Evolutionary conservation across 2,329 filamentous ascomycete species (phyloP).

Genomic region (Xenosphaeropsis pyriputrescens): DNA sequence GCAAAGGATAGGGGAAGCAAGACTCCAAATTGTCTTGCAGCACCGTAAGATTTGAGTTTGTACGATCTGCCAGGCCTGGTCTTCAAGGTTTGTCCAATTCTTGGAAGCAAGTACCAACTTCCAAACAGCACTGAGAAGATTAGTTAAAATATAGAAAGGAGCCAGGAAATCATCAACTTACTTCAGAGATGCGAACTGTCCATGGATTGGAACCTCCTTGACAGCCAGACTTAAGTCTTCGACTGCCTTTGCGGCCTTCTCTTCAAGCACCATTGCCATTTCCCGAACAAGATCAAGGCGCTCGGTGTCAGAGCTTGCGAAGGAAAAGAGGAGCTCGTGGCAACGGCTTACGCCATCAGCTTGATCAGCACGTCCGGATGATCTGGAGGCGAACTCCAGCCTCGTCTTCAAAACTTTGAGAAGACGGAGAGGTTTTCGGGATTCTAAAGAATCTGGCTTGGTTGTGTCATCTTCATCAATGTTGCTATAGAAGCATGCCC

Average conservation of each 20-base stretch:
- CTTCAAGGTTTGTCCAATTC: no score
- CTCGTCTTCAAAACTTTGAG: slow-evolving; percentile 10
- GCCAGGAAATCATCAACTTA: slow-evolving; percentile 18
- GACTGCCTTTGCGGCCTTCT: slow-evolving; percentile 47
- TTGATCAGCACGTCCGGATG: slow-evolving; percentile 76
- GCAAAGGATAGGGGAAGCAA: slow-evolving; percentile 67
- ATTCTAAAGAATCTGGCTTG: background rate
- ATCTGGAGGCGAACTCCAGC: slow-evolving; percentile 43
- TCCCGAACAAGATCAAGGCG: slow-evolving; percentile 36
- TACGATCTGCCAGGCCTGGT: slow-evolving; percentile 6
- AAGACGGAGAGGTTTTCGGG: background rate
- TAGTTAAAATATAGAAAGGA: background rate
- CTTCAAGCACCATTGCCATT: slow-evolving; percentile 46
- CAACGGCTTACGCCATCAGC: slow-evolving; percentile 79
- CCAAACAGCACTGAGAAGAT: background rate
- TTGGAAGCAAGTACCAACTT: no score
- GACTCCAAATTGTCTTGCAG: slow-evolving; percentile 60
- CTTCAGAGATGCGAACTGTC: slow-evolving; percentile 52
- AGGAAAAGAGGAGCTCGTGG: slow-evolving; percentile 53
- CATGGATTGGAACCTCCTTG: slow-evolving; percentile 51
- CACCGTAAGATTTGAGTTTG: slow-evolving; percentile 41
- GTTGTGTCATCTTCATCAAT: slow-evolving; percentile 3
- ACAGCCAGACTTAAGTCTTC: slow-evolving; percentile 52
- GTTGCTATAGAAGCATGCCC: slow-evolving; percentile 11
- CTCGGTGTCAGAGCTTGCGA: slow-evolving; percentile 27